Evolutionary conservation across 805 yeast species (phyloP).

Genomic region (Lipomyces yamanashiensis): DNA sequence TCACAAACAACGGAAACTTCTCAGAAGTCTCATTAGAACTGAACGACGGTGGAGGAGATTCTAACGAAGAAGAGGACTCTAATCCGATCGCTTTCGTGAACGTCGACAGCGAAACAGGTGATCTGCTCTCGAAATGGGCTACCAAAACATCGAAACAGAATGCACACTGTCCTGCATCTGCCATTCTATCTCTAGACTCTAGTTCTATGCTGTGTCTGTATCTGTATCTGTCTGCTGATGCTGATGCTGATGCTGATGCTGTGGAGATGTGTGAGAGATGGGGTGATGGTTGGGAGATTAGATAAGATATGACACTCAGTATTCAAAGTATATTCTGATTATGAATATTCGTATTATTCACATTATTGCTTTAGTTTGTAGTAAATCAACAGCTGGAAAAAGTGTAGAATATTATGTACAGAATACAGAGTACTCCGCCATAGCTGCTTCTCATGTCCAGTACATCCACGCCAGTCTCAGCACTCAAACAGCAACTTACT

Average conservation of each 20-base stretch:
- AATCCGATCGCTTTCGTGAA: constrained; percentile 17
- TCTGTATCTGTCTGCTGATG: not conserved
- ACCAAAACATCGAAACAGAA: constrained; percentile 37
- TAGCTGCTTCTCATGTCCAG: too few relatives aligned
- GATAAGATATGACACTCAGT: not conserved
- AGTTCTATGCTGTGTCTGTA: not conserved
- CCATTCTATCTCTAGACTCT: constrained; percentile 24
- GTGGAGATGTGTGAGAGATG: too few relatives aligned
- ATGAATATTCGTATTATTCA: too few relatives aligned
- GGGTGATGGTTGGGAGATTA: not conserved
- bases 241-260: not conserved
- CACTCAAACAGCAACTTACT: too few relatives aligned
- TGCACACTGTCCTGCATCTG: constrained; percentile 38
- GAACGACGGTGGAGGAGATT: not conserved
- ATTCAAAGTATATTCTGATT: too few relatives aligned
- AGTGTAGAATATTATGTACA: too few relatives aligned
- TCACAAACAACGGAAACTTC: constrained; percentile 73
- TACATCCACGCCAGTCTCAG: too few relatives aligned
- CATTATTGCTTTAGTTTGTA: too few relatives aligned
- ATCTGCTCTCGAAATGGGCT: constrained; percentile 28
- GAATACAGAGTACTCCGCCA: too few relatives aligned
- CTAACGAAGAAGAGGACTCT: constrained; percentile 10
- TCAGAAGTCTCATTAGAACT: not conserved
- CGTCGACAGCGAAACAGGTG: constrained; percentile 22
- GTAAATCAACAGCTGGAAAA: too few relatives aligned